Percentiles rank a stretch among this genome's conserved stretches.
Conservation (phyloP, 768 basidiomycete species). For the Collybiopsis luxurians region DNA sequence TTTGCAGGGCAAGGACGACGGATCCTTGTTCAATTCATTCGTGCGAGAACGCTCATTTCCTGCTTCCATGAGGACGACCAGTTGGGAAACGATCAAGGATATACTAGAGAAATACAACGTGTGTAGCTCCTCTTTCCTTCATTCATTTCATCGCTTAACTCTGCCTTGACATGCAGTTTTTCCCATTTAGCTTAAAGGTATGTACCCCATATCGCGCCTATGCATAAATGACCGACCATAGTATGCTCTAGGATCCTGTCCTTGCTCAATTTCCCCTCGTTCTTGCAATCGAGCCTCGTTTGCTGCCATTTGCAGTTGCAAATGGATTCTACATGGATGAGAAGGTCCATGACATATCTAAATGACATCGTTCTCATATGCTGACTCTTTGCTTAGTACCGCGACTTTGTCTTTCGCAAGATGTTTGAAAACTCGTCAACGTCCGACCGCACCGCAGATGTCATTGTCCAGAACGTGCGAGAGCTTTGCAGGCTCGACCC, state of each 20-base stretch:
- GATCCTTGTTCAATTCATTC: conserved; percentile 59
- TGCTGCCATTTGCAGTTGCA: conserved; percentile 65
- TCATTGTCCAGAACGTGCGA: conserved; percentile 67
- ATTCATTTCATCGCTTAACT: conserved; percentile 7
- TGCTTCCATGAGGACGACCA: conserved; percentile 52
- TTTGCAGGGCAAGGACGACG: conserved; percentile 67
- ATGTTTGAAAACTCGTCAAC: conserved; percentile 67
- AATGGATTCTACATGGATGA: conserved; percentile 81
- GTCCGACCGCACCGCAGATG: conserved; percentile 53
- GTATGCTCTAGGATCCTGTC: conserved; percentile 58
- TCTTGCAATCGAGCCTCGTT: conserved; percentile 71
- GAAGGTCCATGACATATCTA: conserved; percentile 44
- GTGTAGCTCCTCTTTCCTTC: conserved; percentile 18
- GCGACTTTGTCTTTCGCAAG: conserved; percentile 84
- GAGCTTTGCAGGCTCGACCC: conserved; percentile 70
- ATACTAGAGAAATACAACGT: conserved; percentile 73
- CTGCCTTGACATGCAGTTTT: conserved; percentile 48
- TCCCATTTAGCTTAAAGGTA: conserved; percentile 74
- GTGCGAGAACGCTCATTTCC: conserved; percentile 69
- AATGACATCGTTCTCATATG: conserved; percentile 2
- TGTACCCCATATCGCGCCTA: conserved; percentile 7
- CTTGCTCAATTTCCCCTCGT: conserved; percentile 76
- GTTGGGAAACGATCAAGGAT: conserved; percentile 63
- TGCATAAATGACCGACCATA: not conserved
- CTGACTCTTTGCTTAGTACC: conserved; percentile 47